A percentile compares a stretch with the other conserved stretches of the same genome.
phyloP scores from a whole-genome alignment of 1,284 basidiomycete genomes.

The Lentinus polychrous region DNA sequence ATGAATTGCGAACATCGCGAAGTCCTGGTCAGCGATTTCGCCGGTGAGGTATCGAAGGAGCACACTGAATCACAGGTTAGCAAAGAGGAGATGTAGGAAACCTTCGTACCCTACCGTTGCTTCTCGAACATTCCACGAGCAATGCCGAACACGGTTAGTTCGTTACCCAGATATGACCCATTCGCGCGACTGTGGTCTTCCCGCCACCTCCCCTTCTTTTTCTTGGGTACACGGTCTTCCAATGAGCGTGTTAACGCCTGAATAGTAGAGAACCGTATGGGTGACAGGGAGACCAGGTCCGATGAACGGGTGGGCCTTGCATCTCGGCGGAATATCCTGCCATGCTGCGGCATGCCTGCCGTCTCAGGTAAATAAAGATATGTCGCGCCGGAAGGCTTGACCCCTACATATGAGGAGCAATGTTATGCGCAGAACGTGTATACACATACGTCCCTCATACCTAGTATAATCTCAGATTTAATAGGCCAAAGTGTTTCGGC shows the following conservation, averaged over 20 bases:
- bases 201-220: conserved; percentile 12
- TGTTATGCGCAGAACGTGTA: not conserved
- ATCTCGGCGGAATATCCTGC: not conserved
- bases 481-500: not conserved
- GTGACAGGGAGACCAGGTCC: conserved; percentile 27
- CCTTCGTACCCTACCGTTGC: conserved; percentile 21
- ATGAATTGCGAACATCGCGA: conserved; percentile 15
- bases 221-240: conserved; percentile 17
- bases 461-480: conserved; percentile 13
- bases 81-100: not conserved
- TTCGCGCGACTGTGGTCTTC: conserved; percentile 26
- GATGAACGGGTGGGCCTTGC: not conserved
- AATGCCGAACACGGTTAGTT: conserved; percentile 10
- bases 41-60: conserved; percentile 11
- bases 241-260: conserved; percentile 23
- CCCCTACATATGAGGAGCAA: conserved; percentile 16
- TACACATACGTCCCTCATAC: conserved; percentile 6
- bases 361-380: conserved; percentile 23
- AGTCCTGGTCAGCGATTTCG: no score
- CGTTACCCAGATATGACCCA: conserved; percentile 17
- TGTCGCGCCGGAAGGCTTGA: conserved; percentile 26
- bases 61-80: conserved; percentile 9
- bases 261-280: conserved; percentile 21
- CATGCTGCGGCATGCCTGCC: conserved; percentile 6
- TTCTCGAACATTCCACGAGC: conserved; percentile 26